Percentiles rank a stretch among this genome's conserved stretches.
Evolutionary conservation across 768 basidiomycete genomes (phyloP).

Genomic region (Leccinellum albellum): DNA sequence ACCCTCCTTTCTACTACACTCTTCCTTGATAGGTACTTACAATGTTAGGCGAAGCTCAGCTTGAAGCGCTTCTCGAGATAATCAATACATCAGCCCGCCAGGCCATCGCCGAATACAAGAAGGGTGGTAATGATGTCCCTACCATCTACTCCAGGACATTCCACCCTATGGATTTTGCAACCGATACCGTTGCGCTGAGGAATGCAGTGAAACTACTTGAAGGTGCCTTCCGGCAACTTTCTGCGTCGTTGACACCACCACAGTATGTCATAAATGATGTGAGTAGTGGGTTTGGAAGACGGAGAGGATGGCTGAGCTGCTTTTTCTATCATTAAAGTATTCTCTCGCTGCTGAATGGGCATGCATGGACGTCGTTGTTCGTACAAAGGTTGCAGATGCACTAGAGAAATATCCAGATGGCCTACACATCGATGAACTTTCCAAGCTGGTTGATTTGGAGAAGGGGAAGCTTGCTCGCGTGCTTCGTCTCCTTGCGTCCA

Average conservation of each 20-base stretch:
- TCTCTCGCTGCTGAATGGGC: conserved; percentile 26
- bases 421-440: neutral
- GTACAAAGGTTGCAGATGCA: neutral
- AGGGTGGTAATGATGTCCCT: conserved; percentile 17
- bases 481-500: conserved; percentile 29
- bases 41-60: conserved; percentile 19
- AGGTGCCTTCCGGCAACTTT: conserved; percentile 25
- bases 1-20: neutral
- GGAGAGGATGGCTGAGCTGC: neutral
- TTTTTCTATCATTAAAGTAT: conserved; percentile 2
- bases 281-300: neutral
- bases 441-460: neutral
- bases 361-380: conserved; percentile 19
- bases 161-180: conserved; percentile 22
- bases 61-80: conserved; percentile 18
- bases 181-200: conserved; percentile 19
- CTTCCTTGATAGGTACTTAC: neutral
- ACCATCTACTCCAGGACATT: conserved; percentile 20
- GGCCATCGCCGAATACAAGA: conserved; percentile 26
- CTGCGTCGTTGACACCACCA: conserved; percentile 23
- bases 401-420: neutral
- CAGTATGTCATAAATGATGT: conserved; percentile 24
- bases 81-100: conserved; percentile 28
- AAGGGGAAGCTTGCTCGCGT: conserved; percentile 12
- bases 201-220: conserved; percentile 26